These are phyloP conservation scores for Omphalea diandra DNA, from an alignment of 441 rosid species.

Conservation along the genomic window DNA sequence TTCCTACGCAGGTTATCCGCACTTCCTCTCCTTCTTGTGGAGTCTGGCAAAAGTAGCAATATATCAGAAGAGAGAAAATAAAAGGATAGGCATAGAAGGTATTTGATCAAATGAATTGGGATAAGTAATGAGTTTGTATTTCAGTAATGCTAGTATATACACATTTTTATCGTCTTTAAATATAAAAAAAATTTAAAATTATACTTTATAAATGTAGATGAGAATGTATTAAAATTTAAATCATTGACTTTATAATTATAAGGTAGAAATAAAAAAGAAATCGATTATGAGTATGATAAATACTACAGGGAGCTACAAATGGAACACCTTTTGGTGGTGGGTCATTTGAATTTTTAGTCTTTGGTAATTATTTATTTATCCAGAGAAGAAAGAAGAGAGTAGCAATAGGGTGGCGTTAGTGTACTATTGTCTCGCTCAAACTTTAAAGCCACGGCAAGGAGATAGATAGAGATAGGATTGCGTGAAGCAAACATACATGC, in stretches of 20 bases:
- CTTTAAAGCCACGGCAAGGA: conserved; percentile 45
- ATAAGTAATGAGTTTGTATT: too few relatives aligned
- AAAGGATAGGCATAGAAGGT: background rate
- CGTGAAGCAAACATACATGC: conserved; percentile 53
- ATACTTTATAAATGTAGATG: too few relatives aligned
- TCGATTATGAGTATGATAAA: too few relatives aligned
- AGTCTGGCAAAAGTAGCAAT: background rate
- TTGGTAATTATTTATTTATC: background rate
- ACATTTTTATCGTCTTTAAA: too few relatives aligned
- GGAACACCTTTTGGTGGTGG: conserved; percentile 11
- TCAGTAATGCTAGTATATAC: too few relatives aligned
- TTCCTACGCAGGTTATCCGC: conserved; percentile 1
- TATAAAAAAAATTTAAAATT: too few relatives aligned
- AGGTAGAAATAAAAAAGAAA: background rate
- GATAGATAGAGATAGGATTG: conserved; percentile 27
- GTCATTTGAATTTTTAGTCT: conserved; percentile 7
- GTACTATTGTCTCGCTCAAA: conserved; percentile 20
- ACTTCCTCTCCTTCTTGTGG: background rate
- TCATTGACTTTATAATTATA: background rate
- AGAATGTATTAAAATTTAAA: too few relatives aligned
- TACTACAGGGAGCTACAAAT: too few relatives aligned
- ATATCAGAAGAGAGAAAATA: background rate
- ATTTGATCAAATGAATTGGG: too few relatives aligned
- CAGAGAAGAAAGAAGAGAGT: background rate
- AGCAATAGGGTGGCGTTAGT: background rate